Conservation (phyloP, 148 eudicot species). For the Camellia sinensis region DNA sequence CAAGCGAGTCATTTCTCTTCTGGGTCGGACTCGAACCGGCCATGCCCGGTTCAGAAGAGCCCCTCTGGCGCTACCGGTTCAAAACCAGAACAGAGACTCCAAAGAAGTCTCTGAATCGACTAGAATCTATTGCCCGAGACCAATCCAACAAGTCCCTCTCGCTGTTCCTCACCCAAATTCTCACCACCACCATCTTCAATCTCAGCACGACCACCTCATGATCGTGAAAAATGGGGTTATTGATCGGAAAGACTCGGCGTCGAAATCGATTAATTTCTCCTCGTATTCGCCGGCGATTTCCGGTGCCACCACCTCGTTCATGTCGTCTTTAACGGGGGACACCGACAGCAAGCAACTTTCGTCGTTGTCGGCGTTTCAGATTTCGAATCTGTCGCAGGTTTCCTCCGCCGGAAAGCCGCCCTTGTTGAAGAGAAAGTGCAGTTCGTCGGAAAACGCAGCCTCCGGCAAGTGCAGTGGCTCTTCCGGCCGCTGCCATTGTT, state of each 20-base stretch:
- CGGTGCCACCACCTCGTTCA: slow-evolving; percentile 44
- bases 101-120: slow-evolving; percentile 10
- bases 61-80: slow-evolving; percentile 23
- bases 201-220: slow-evolving; percentile 13
- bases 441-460: slow-evolving; percentile 47
- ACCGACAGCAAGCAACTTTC: slow-evolving; percentile 29
- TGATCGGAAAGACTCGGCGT: slow-evolving; percentile 21
- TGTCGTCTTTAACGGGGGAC: slow-evolving; percentile 73
- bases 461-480: slow-evolving; percentile 81
- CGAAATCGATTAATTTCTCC: slow-evolving; percentile 62
- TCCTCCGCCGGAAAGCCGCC: slow-evolving; percentile 71
- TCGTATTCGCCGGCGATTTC: slow-evolving; percentile 57
- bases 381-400: slow-evolving; percentile 41
- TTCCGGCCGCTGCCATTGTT: slow-evolving; percentile 81
- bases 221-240: slow-evolving; percentile 7
- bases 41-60: slow-evolving; percentile 80
- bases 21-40: slow-evolving; percentile 66
- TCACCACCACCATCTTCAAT: neutral
- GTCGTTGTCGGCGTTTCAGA: slow-evolving; percentile 40
- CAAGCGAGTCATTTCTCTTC: slow-evolving; percentile 70
- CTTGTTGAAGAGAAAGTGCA: slow-evolving; percentile 65
- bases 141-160: slow-evolving; percentile 64
- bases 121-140: slow-evolving; percentile 60
- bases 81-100: neutral
- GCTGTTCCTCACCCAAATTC: slow-evolving; percentile 12